Base-by-base conservation (phyloP, 345 rosid species). In the Citrus reticulata region DNA sequence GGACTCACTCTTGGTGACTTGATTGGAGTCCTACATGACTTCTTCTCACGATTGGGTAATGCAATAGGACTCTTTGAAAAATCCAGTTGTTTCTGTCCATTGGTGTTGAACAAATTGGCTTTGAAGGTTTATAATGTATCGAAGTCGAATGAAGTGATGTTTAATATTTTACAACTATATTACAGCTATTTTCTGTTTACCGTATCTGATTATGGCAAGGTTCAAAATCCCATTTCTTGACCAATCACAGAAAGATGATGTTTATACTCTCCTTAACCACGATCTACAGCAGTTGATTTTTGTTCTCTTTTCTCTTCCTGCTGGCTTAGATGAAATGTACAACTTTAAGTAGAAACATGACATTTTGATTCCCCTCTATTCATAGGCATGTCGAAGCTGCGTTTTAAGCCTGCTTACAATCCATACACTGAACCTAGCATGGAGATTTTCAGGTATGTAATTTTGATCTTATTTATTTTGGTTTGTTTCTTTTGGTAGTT, bases 391-490 rank as follows among this genome's bases (percentile, higher is more conserved):
- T 86, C 95, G 4, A 91, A 93, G 61, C 82, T 96, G 76, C 90
- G 85, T 10, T 96, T 96, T 93, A 94, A 93, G 89, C 97, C 94
- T 77, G 95, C 98, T 55, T 94, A 96, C 86, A 96, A 96, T 83
- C 99, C 99, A 14, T 96, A 96, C 64, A 96, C 99, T 0, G 98
- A 96, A 68, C 99, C 99, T 30, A 94, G 98, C 87, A 94, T 96
- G 97, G 98, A 94, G 82, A 91, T 96, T 63, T 94, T 91, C 91
- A 93, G 97, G 99, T 92, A 80, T 74, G 46, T 55, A 72, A 20
- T 68, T 17, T 40, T 55, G 49, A 46, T 40, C 66, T 54, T 68
- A 74, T 40, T 4, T 72, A 58, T 16, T 59, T 70, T 22, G 10
- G 57, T 55, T 61, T 81, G 9, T 64, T 13, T 39, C 20, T 64